phyloP scores from a whole-genome alignment of 2,329 filamentous ascomycete genomes.

The Cercospora sp. region DNA sequence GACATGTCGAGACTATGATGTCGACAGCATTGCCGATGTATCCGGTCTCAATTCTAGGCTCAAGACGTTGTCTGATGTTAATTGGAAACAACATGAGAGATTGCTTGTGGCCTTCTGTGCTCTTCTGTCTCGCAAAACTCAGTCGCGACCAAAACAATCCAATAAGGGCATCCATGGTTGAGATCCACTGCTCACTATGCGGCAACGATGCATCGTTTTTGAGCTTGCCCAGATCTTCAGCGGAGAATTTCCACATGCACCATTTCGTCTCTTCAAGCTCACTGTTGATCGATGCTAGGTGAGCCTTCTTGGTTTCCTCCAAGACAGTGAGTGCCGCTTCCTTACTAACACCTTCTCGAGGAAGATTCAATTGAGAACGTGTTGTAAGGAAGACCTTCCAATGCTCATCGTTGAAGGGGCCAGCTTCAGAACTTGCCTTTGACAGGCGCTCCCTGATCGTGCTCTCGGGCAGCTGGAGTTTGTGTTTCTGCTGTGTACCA shows the following conservation, averaged over 20 bases:
- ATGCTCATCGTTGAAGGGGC: constrained; percentile 8
- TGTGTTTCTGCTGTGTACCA: constrained; percentile 14
- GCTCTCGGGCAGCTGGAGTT: neutral
- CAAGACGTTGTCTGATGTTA: constrained; percentile 21
- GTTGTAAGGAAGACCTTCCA: constrained; percentile 22
- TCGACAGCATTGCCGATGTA: constrained; percentile 26
- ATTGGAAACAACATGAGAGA: constrained; percentile 23
- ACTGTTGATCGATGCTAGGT: constrained; percentile 2
- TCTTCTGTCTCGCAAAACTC: constrained; percentile 15
- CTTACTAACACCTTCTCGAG: constrained; percentile 5
- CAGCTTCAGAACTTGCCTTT: constrained; percentile 3
- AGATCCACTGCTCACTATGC: constrained; percentile 23
- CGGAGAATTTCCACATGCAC: constrained; percentile 23
- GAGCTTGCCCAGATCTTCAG: constrained; percentile 20
- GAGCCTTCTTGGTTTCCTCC: constrained; percentile 16
- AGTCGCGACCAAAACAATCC: constrained; percentile 28
- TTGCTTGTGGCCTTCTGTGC: constrained; percentile 8
- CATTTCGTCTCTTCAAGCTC: constrained; percentile 14
- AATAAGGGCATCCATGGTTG: constrained; percentile 26
- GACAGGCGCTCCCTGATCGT: constrained; percentile 21
- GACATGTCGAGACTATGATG: constrained; percentile 11
- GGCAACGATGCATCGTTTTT: constrained; percentile 20
- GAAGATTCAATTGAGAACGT: constrained; percentile 19
- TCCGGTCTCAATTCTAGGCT: constrained; percentile 16
- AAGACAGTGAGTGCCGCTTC: constrained; percentile 12